Percentiles rank a stretch among this genome's conserved stretches.
Evolutionary conservation across 331 rosid genomes (phyloP).

Genomic region (Phaseolus coccineus): DNA sequence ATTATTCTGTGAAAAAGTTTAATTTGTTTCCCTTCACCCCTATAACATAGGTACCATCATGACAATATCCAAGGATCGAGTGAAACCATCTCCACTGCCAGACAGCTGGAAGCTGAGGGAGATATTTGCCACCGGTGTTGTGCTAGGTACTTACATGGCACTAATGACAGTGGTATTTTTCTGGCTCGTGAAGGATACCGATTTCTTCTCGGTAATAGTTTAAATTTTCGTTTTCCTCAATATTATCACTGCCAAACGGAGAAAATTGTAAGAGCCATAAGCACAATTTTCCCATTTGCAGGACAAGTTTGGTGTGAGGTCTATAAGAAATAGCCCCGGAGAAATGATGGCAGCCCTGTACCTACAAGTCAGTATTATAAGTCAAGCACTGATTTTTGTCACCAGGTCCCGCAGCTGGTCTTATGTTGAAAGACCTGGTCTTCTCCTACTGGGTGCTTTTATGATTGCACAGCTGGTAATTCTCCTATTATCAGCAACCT

Average conservation of each 20-base stretch:
- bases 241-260: not conserved
- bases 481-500: slow-evolving; percentile 39
- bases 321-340: slow-evolving; percentile 13
- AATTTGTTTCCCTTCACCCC: slow-evolving; percentile 38
- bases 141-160: slow-evolving; percentile 95
- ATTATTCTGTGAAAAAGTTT: slow-evolving; percentile 8
- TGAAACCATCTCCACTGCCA: slow-evolving; percentile 96
- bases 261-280: slow-evolving; percentile 22
- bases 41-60: slow-evolving; percentile 80
- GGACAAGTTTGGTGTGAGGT: slow-evolving; percentile 71
- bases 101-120: slow-evolving; percentile 97
- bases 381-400: slow-evolving; percentile 95
- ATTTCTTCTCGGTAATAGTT: slow-evolving; percentile 77
- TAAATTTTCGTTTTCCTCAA: slow-evolving; percentile 1
- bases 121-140: slow-evolving; percentile 95
- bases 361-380: slow-evolving; percentile 97
- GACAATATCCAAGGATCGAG: slow-evolving; percentile 98
- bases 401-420: slow-evolving; percentile 99
- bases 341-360: slow-evolving; percentile 98
- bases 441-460: slow-evolving; percentile 86
- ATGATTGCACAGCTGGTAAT: slow-evolving; percentile 90
- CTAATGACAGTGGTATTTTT: slow-evolving; percentile 93
- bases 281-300: slow-evolving; percentile 45
- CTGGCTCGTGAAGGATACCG: slow-evolving; percentile 77
- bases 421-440: slow-evolving; percentile 86